Percentiles rank a stretch among this genome's conserved stretches.
phyloP scores from a whole-genome alignment of 176 grass and related monocot species.

The Bothriochloa decipiens region DNA sequence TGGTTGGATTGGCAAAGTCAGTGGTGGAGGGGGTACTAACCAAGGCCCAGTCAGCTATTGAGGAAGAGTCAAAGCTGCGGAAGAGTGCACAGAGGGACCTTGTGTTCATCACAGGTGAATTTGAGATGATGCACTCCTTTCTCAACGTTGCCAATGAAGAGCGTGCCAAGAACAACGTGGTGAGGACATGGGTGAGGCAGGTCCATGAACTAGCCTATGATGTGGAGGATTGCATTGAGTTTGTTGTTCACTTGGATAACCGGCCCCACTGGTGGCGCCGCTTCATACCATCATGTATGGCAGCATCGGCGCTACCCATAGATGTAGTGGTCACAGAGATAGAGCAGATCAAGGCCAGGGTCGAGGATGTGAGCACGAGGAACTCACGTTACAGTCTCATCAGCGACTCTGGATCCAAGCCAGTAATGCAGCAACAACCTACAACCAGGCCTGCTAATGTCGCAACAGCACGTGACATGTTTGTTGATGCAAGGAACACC shows the following conservation, averaged over 20 bases:
- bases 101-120: not conserved
- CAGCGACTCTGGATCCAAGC: not conserved
- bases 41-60: not conserved
- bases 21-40: not conserved
- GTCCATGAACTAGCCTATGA: not conserved
- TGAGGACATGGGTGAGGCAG: conserved; percentile 13
- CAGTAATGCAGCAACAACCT: not conserved
- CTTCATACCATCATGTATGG: not conserved
- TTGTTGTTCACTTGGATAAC: not conserved
- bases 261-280: not conserved
- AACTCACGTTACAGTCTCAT: not conserved
- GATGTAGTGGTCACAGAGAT: not conserved
- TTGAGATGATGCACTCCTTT: not conserved
- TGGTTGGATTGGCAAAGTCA: not conserved
- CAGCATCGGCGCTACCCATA: not conserved
- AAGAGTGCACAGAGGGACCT: not conserved
- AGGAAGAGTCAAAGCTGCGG: not conserved
- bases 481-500: not conserved
- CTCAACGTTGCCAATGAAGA: not conserved
- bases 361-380: not conserved
- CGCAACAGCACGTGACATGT: not conserved
- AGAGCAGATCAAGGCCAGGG: not conserved
- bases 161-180: not conserved
- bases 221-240: not conserved
- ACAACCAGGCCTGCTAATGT: not conserved